A percentile compares a stretch with the other conserved stretches of the same genome.
Conservation (phyloP, 352 stramenopile genomes). For the Blastocystis sp. region DNA sequence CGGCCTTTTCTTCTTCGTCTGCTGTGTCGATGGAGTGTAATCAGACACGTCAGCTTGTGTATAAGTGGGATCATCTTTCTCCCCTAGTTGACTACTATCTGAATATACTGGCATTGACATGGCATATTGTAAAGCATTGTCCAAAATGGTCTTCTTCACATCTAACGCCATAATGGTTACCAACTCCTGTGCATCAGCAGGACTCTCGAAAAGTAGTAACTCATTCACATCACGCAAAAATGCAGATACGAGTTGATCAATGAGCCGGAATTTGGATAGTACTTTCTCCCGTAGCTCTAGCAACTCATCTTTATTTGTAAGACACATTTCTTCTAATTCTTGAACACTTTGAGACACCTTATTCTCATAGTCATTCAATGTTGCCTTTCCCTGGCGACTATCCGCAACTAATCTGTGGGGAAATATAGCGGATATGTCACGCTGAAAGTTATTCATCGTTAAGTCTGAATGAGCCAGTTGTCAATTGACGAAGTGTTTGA, state of each 20-base stretch:
- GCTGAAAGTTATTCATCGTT: not conserved
- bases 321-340: constrained; percentile 1
- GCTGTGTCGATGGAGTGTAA: not conserved
- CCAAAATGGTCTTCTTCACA: constrained; percentile 35
- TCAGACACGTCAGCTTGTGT: not conserved
- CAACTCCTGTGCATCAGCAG: not conserved
- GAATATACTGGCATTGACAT: not conserved
- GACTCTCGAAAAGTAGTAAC: not conserved
- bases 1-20: not conserved
- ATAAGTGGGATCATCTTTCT: not conserved
- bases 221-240: not conserved
- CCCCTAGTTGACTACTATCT: not conserved
- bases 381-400: not conserved
- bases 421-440: not conserved
- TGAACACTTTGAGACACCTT: not conserved
- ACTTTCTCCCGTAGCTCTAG: not conserved
- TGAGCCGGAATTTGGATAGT: not conserved
- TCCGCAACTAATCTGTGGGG: constrained; percentile 3
- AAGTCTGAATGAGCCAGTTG: not conserved
- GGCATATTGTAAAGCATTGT: not conserved
- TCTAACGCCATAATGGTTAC: not conserved
- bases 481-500: constrained; percentile 33
- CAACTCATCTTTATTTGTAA: not conserved
- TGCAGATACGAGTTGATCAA: not conserved
- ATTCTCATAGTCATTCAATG: not conserved